phyloP scores from a whole-genome alignment of 352 stramenopile species.

The Peronosclerospora sorghi region DNA sequence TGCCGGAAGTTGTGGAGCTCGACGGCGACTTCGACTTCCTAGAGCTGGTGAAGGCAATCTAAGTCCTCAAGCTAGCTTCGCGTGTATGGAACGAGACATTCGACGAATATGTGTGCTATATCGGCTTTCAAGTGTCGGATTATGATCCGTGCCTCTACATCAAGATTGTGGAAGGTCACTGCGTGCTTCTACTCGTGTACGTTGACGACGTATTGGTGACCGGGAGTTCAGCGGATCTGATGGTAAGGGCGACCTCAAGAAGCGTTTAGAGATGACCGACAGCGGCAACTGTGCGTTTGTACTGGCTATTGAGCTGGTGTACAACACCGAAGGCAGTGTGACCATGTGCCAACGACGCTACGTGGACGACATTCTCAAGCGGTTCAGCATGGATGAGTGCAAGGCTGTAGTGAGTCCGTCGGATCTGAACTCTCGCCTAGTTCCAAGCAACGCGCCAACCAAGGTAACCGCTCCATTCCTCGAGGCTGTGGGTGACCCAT shows the following conservation, averaged over 20 bases:
- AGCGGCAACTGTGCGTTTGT: constrained; percentile 16
- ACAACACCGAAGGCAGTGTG: constrained; percentile 7
- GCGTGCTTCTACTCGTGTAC: constrained; percentile 7
- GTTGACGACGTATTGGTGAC: constrained; percentile 12
- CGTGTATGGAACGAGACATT: constrained; percentile 7
- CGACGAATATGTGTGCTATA: not conserved
- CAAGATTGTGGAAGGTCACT: constrained; percentile 6
- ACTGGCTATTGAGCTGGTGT: constrained; percentile 8
- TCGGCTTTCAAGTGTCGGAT: not conserved
- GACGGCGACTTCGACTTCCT: constrained; percentile 1
- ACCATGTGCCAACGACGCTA: constrained; percentile 10
- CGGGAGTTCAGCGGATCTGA: constrained; percentile 5
- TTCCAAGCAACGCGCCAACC: constrained; percentile 1
- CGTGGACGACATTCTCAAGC: constrained; percentile 14
- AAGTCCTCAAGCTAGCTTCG: constrained; percentile 3
- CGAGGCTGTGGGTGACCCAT: constrained; percentile 13
- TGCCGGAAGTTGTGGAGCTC: not conserved
- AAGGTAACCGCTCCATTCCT: constrained; percentile 8
- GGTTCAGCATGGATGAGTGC: constrained; percentile 15
- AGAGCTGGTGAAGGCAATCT: constrained; percentile 6
- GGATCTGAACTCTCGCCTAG: not conserved
- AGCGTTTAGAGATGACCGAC: constrained; percentile 15
- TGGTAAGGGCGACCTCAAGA: constrained; percentile 12
- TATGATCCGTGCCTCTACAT: constrained; percentile 8
- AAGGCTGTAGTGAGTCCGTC: constrained; percentile 4